Evolutionary conservation across 257 asterid species (phyloP), one percentile per base, ranked within the genome.

Genomic region (Jacaranda mimosifolia): DNA sequence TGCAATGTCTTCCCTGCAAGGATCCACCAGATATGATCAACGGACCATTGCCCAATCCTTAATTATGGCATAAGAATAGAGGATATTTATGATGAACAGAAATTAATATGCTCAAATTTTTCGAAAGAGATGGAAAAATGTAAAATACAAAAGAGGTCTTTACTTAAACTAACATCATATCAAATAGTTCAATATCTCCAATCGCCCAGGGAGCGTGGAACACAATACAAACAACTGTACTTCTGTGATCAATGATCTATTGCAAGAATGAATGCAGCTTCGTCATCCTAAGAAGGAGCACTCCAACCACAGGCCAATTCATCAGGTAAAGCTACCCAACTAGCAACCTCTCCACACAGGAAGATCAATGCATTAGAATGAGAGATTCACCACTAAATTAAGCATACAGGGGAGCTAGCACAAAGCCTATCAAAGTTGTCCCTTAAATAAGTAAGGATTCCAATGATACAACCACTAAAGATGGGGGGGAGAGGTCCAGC

Each of bases 261-360:
- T 63, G 69, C 38, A 55, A 53, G 48, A 53, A 46, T 66, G 74
- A 73, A 19, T 19, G 35, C 73, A 55, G 63, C 58, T 68, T 63
- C 40, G 46, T 57, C 32, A 68, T 43, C 69, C 56, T 70, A 63
- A 69, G 63, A 74, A 73, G 75, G 59, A 38, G 65, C 14, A 65
- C 48, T 8, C 72, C 46, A 46, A 18, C 39, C 46, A 59, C 58
- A 57, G 49, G 65, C 42, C 36, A 65, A 51, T 49, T 51, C 26
- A 51, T 63, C 68, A 39, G 71, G 59, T 68, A 51, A 21, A 75
- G 73, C 76, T 49, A 45, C 71, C 52, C 51, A 71, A 49, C 73
- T n/a, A 65, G 58, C 55, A 78, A 53, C 26, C 42, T 60, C 11
- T 46, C 51, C 63, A 56, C 68, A 70, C 64, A 67, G 40, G 45